Evolutionary conservation across 441 rosid genomes (phyloP), one percentile per base, ranked within the genome.

Genomic region (Daphne laureola): DNA sequence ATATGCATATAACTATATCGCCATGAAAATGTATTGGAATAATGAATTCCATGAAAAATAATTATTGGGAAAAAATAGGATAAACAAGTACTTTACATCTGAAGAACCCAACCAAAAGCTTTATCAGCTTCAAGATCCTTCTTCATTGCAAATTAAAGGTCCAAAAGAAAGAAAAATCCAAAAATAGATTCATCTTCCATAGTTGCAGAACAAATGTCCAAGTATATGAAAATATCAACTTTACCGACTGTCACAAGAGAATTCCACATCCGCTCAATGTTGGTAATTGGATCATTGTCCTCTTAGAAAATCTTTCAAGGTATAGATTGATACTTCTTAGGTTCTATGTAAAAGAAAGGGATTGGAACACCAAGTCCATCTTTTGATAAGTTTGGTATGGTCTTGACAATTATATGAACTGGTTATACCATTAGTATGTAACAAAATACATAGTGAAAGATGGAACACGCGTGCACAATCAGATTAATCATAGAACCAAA

Each of bases 71-170:
- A 12, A 8, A 36, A 35, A 5, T 5, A 21, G 26, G n/a, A 18
- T 11, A 21, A 23, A 62, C 17, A 46, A 57, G 61, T 18, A 16
- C n/a, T 68, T 72, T 72, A 92, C 98, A 92, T 89, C 75, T 92
- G 95, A 73, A 93, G 97, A 64, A 93, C 98, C 97, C 98, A 92
- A 58, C 98, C 98, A 54, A 92, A 92, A 69, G 94, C 87, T 69
- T 84, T 92, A 63, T 92, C 97, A 38, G 96, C 66, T 67, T 84
- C 87, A 63, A 95, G 92, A 75, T 87, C 98, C 64, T 93, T 87
- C 72, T 93, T 93, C 98, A 93, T 93, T 60, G 96, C 95, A 38
- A 46, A 40, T 8, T 4, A 27, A 27, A 27, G 7, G 35, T 27
- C 35, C 35, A 7, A 3, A 62, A 57, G 54, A 46, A 4, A 51